phyloP scores from a whole-genome alignment of 2,329 filamentous ascomycete genomes.

The Arthrinium phaeospermum region DNA sequence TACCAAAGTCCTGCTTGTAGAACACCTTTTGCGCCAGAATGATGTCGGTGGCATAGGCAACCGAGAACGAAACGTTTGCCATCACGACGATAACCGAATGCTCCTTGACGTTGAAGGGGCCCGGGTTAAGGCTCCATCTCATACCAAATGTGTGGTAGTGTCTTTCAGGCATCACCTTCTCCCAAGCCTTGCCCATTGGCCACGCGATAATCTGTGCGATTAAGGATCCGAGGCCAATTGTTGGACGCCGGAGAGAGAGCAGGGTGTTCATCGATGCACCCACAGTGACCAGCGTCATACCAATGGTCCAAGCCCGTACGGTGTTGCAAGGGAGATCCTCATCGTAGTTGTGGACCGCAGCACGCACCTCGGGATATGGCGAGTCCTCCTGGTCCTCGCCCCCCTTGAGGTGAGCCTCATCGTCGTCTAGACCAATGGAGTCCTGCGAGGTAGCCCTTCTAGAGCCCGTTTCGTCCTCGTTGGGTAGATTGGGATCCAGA shows the following conservation, averaged over 20 bases:
- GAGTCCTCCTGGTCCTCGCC: constrained; percentile 60
- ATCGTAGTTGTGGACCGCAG: constrained; percentile 69
- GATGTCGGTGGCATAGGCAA: constrained; percentile 76
- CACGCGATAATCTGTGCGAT: constrained; percentile 70
- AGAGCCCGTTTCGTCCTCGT: constrained; percentile 47
- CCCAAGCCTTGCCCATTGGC: constrained; percentile 68
- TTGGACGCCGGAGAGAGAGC: constrained; percentile 66
- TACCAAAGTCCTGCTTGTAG: constrained; percentile 73
- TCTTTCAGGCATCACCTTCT: constrained; percentile 56
- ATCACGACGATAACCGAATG: constrained; percentile 72
- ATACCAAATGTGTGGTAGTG: constrained; percentile 59
- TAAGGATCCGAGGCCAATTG: constrained; percentile 64
- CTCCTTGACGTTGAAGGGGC: constrained; percentile 74
- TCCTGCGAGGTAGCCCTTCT: constrained; percentile 29
- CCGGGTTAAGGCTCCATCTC: constrained; percentile 66
- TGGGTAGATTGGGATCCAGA: constrained; percentile 58
- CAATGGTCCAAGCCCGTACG: constrained; percentile 68
- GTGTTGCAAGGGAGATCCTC: constrained; percentile 71
- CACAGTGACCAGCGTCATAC: constrained; percentile 59
- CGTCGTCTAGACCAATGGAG: constrained; percentile 34
- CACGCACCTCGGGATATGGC: constrained; percentile 70
- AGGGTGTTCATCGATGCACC: constrained; percentile 68
- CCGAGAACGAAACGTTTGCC: constrained; percentile 73
- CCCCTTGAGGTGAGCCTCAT: constrained; percentile 40
- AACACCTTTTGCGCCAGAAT: constrained; percentile 74